Evolutionary conservation across 1,284 basidiomycete genomes (phyloP).

Genomic region (Hemileia vastatrix): DNA sequence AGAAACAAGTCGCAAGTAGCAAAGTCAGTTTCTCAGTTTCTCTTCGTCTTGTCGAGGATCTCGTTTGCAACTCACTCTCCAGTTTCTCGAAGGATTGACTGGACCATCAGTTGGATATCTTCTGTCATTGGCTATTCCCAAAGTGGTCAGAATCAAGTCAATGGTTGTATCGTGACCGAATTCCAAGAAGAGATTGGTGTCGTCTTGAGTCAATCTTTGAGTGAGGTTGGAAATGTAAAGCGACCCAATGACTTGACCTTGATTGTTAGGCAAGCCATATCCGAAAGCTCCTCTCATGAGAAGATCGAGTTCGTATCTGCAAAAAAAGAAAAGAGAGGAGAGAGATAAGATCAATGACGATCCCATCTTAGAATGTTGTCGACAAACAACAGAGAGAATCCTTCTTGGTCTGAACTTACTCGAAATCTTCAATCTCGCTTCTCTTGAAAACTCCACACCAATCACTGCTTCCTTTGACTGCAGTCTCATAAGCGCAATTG

Average conservation of each 20-base stretch:
- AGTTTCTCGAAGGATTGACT: constrained; percentile 43
- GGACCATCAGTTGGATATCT: constrained; percentile 44
- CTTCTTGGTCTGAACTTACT: constrained; percentile 45
- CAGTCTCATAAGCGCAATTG: constrained; percentile 50
- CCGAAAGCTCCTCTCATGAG: constrained; percentile 50
- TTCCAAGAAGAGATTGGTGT: constrained; percentile 41
- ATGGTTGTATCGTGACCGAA: constrained; percentile 53
- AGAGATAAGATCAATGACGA: background rate
- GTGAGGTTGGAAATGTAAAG: constrained; percentile 49
- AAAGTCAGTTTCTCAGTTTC: constrained; percentile 52
- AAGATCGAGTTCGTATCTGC: constrained; percentile 49
- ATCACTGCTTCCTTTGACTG: constrained; percentile 45
- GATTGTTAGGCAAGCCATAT: constrained; percentile 46
- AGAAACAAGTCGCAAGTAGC: too few relatives aligned
- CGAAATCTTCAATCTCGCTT: constrained; percentile 47
- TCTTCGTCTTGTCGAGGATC: constrained; percentile 49
- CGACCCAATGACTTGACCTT: constrained; percentile 48
- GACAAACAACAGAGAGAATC: background rate
- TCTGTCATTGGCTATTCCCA: constrained; percentile 49
- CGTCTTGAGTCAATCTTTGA: constrained; percentile 41
- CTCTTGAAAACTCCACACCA: constrained; percentile 49
- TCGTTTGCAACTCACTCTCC: constrained; percentile 48
- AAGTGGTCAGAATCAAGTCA: constrained; percentile 48
- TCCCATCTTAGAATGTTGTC: background rate
- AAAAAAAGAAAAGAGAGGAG: background rate